Conservation (phyloP, 345 rosid genomes). For the Rhodamnia argentea region DNA sequence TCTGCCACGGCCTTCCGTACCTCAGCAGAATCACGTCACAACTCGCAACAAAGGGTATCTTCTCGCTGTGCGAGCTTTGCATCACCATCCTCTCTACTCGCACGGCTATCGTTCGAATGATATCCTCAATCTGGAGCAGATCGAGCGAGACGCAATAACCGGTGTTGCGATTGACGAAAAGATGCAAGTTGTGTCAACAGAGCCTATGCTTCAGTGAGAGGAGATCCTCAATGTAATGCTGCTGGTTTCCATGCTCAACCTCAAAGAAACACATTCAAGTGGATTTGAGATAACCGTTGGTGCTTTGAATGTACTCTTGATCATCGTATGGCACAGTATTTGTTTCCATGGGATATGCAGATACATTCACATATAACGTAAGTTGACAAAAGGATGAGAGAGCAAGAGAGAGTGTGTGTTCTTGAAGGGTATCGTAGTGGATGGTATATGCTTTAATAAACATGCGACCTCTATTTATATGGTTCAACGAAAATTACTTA, state of each 20-base stretch:
- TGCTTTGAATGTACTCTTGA: not conserved
- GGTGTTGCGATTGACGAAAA: not conserved
- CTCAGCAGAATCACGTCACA: not conserved
- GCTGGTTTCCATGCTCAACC: not conserved
- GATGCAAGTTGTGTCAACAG: not conserved
- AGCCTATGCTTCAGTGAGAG: not conserved
- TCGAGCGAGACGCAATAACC: not conserved
- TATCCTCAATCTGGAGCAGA: not conserved
- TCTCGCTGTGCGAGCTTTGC: not conserved
- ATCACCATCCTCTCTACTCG: not conserved
- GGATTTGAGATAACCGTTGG: not conserved
- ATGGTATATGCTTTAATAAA: too few species aligned
- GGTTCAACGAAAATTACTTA: too few species aligned
- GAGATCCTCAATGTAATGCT: not conserved
- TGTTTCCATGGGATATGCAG: not conserved
- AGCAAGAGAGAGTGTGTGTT: too few species aligned
- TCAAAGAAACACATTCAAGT: not conserved
- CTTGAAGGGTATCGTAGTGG: too few species aligned
- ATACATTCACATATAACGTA: not conserved
- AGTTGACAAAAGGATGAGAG: not conserved
- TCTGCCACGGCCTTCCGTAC: not conserved
- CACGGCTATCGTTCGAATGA: not conserved
- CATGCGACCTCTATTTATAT: too few species aligned
- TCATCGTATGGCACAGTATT: not conserved
- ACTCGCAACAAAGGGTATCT: not conserved